These are phyloP conservation scores for Elaeis guineensis DNA, from an alignment of 176 grass and related monocot genomes.

Conservation along the genomic window DNA sequence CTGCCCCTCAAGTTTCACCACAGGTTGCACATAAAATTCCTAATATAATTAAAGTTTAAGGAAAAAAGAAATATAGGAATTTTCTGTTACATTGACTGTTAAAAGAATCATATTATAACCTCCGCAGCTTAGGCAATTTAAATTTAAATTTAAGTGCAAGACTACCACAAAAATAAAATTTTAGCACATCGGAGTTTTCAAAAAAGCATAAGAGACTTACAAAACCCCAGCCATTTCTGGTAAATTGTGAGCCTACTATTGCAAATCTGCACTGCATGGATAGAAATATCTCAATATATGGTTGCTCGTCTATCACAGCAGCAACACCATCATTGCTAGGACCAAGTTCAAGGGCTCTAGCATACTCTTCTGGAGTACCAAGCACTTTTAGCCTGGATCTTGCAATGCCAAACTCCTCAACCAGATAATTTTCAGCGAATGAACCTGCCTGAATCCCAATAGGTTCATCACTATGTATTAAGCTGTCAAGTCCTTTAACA, in stretches of 20 bases:
- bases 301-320: constrained; percentile 56
- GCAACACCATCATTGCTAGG: constrained; percentile 51
- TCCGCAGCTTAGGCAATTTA: too few relatives aligned
- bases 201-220: constrained; percentile 28
- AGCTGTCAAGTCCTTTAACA: constrained; percentile 56
- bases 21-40: too few relatives aligned
- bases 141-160: too few relatives aligned
- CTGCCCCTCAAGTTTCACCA: too few relatives aligned
- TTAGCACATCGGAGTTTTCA: too few relatives aligned
- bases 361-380: constrained; percentile 31
- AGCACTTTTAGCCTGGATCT: constrained; percentile 52
- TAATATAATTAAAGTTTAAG: too few relatives aligned
- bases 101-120: too few relatives aligned
- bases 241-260: constrained; percentile 67
- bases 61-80: too few relatives aligned
- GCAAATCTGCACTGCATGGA: constrained; percentile 30
- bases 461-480: constrained; percentile 45
- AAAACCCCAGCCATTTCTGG: constrained; percentile 78
- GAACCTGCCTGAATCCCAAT: constrained; percentile 66
- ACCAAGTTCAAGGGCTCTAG: constrained; percentile 44
- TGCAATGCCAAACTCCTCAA: constrained; percentile 48
- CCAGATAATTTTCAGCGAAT: constrained; percentile 60
- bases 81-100: too few relatives aligned
- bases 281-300: constrained; percentile 60
- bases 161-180: too few relatives aligned